Conservation (phyloP, 345 rosid species). For the Brassica rapa region DNA sequence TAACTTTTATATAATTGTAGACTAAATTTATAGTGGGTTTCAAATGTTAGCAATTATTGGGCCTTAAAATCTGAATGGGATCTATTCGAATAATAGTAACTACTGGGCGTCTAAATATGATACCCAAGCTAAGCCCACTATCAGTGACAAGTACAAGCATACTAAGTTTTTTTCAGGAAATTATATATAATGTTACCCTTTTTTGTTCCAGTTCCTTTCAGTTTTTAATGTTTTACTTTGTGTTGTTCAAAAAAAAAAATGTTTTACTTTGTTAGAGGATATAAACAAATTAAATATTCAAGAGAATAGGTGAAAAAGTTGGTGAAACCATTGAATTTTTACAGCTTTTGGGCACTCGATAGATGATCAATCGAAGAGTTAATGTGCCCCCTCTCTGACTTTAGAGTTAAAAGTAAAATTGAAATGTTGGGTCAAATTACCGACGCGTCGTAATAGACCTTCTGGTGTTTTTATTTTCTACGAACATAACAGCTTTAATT, state of each 20-base stretch:
- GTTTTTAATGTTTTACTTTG: too few relatives aligned
- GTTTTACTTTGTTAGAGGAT: not conserved
- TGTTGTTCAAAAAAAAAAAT: too few relatives aligned
- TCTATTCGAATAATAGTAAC: not conserved
- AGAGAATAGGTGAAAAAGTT: conserved; percentile 9
- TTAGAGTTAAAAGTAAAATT: conserved; percentile 8
- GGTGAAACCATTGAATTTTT: not conserved
- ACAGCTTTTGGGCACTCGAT: conserved; percentile 7
- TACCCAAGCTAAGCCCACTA: not conserved
- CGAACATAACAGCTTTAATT: conserved; percentile 22
- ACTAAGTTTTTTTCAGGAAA: too few relatives aligned
- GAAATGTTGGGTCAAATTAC: conserved; percentile 16
- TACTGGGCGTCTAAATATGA: conserved; percentile 3
- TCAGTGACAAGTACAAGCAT: not conserved
- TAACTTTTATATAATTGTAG: not conserved
- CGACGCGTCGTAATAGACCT: conserved; percentile 7
- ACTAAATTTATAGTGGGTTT: not conserved
- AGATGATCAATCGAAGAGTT: not conserved
- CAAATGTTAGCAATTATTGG: not conserved
- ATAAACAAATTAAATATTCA: not conserved
- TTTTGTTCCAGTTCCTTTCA: not conserved
- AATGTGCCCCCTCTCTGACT: conserved; percentile 6
- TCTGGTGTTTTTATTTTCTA: not conserved
- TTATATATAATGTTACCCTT: not conserved
- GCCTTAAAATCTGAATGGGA: not conserved